Percentiles rank a stretch among this genome's conserved stretches.
phyloP scores from a whole-genome alignment of 2,329 filamentous ascomycete species.

The Diaporthe destruens region DNA sequence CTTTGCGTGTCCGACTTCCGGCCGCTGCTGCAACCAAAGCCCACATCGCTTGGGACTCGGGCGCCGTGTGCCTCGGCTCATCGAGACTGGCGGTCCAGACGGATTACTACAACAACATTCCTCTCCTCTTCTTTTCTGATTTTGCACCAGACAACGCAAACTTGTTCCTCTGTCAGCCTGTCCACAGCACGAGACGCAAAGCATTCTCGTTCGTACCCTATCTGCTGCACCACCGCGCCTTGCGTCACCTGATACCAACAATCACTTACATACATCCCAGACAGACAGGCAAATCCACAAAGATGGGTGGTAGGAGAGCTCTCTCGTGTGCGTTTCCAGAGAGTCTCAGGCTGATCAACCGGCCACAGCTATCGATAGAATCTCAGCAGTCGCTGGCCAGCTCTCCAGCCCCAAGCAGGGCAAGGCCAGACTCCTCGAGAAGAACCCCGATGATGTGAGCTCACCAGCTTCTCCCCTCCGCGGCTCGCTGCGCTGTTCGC shows the following conservation, averaged over 20 bases:
- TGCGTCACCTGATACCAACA: neutral
- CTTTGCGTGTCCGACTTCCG: conserved; percentile 25
- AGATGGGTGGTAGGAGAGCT: conserved; percentile 45
- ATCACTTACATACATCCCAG: neutral
- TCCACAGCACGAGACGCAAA: neutral
- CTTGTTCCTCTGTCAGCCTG: neutral
- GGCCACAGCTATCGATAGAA: conserved; percentile 65
- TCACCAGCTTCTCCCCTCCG: conserved; percentile 19
- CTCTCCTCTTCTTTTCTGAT: conserved; percentile 12
- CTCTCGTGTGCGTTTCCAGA: neutral
- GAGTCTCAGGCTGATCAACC: conserved; percentile 14
- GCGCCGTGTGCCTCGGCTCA: conserved; percentile 30
- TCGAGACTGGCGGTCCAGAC: conserved; percentile 18
- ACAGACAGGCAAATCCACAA: conserved; percentile 32
- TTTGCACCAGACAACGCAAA: conserved; percentile 4
- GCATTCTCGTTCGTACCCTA: neutral
- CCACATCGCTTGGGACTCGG: conserved; percentile 28
- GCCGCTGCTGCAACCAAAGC: conserved; percentile 15
- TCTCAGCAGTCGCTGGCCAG: conserved; percentile 73
- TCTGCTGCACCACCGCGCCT: conserved; percentile 1
- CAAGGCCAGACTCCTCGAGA: conserved; percentile 70
- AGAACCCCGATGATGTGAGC: conserved; percentile 75
- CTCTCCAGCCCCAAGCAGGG: conserved; percentile 62
- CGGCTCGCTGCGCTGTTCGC: neutral
- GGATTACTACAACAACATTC: conserved; percentile 24